Evolutionary conservation across 2,329 filamentous ascomycete species (phyloP).

Genomic region (Trichoderma sp.): DNA sequence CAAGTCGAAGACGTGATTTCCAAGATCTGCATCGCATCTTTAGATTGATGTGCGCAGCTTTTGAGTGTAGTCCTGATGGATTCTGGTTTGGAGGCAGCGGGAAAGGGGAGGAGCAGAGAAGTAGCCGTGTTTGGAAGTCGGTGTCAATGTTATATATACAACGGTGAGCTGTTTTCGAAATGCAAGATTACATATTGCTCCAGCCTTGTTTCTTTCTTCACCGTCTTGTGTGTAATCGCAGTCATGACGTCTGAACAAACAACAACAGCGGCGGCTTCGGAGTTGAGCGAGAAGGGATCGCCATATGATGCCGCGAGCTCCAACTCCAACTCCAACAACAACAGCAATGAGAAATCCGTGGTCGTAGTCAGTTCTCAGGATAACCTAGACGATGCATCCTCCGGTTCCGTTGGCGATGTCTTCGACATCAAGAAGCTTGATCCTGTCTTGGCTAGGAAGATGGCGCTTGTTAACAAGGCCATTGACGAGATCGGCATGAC

Average conservation of each 20-base stretch:
- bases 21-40: neutral
- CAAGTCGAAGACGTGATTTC: slow-evolving; percentile 10
- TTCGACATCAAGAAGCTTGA: slow-evolving; percentile 18
- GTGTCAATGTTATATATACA: slow-evolving; percentile 5
- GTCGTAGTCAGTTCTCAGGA: neutral
- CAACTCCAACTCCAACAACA: neutral
- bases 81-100: neutral
- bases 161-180: neutral
- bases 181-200: neutral
- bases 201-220: neutral
- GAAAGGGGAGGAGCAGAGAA: neutral
- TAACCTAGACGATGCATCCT: neutral
- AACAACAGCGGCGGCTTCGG: neutral
- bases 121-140: neutral
- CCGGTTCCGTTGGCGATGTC: slow-evolving; percentile 7
- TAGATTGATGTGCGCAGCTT: neutral
- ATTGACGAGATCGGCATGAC: slow-evolving; percentile 21
- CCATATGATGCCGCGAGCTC: neutral
- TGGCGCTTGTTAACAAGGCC: slow-evolving; percentile 19
- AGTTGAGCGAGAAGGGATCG: neutral
- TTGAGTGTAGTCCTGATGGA: neutral
- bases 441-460: slow-evolving; percentile 17
- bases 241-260: neutral
- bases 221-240: neutral
- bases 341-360: neutral